A percentile compares a stretch with the other conserved stretches of the same genome.
phyloP scores from a whole-genome alignment of 768 basidiomycete species.

The Amanita jacksonii region DNA sequence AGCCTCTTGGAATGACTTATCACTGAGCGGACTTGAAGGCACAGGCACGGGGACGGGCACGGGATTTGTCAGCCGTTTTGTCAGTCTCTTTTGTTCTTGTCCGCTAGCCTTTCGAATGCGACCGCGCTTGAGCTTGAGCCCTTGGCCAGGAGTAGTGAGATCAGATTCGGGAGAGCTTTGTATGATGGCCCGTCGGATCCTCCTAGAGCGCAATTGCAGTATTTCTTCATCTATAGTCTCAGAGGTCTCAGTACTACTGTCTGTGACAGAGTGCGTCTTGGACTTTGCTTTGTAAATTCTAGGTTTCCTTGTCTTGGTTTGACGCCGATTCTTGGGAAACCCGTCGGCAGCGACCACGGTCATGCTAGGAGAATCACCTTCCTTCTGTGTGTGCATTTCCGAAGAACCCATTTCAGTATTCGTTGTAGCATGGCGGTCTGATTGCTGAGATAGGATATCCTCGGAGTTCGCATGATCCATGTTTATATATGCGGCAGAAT shows the following conservation, averaged over 20 bases:
- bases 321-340: background rate
- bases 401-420: too few species aligned
- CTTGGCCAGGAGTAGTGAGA: background rate
- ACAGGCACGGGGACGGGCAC: background rate
- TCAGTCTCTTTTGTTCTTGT: background rate
- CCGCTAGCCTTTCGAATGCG: background rate
- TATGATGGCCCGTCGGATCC: background rate
- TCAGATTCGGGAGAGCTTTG: background rate
- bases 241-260: background rate
- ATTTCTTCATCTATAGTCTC: background rate
- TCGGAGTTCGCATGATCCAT: too few species aligned
- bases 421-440: too few species aligned
- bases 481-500: too few species aligned
- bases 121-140: too few species aligned
- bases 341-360: background rate
- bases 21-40: background rate
- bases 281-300: background rate
- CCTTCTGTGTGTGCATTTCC: too few species aligned
- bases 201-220: conserved; percentile 1
- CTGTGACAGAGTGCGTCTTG: background rate
- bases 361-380: too few species aligned
- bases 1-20: background rate
- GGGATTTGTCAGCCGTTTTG: background rate
- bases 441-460: too few species aligned
- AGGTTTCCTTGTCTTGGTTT: background rate